These are phyloP conservation scores for Myriosclerotinia scirpicola DNA, from an alignment of 2,329 filamentous ascomycete genomes.

Conservation along the genomic window DNA sequence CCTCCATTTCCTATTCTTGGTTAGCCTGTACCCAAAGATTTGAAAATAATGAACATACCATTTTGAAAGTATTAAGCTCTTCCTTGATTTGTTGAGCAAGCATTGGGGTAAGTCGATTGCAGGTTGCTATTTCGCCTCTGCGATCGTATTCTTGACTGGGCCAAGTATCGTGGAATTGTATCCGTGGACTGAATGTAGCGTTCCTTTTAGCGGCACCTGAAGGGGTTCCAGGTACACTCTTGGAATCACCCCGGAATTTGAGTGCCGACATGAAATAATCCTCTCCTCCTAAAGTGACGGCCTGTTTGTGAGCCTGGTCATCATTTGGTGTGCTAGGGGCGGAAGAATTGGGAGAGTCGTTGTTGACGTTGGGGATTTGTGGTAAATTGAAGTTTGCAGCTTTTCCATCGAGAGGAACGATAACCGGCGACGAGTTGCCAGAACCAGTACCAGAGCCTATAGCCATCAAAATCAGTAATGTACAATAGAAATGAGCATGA, in stretches of 20 bases:
- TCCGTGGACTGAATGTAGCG: conserved; percentile 82
- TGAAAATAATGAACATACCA: conserved; percentile 60
- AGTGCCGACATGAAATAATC: conserved; percentile 86
- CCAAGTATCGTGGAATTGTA: conserved; percentile 96
- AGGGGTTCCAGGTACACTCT: conserved; percentile 79
- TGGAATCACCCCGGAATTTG: conserved; percentile 71
- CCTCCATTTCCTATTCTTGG: conserved; percentile 89
- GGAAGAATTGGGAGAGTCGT: conserved; percentile 79
- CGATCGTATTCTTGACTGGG: conserved; percentile 94
- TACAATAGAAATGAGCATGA: not conserved
- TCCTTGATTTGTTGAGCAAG: conserved; percentile 99
- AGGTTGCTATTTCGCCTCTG: conserved; percentile 92
- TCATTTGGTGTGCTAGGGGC: conserved; percentile 86
- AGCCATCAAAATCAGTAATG: conserved; percentile 38
- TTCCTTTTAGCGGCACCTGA: conserved; percentile 60
- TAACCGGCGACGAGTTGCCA: conserved; percentile 67
- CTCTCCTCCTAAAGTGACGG: conserved; percentile 69
- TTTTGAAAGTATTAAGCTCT: conserved; percentile 98
- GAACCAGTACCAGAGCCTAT: conserved; percentile 48
- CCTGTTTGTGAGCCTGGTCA: conserved; percentile 66
- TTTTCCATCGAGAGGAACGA: conserved; percentile 58
- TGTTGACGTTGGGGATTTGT: conserved; percentile 59
- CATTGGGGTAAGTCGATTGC: conserved; percentile 95
- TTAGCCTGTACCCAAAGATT: conserved; percentile 44
- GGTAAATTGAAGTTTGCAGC: conserved; percentile 57